Percentiles rank a stretch among this genome's conserved stretches.
phyloP scores from a whole-genome alignment of 805 yeast genomes.

The Candida endomychidarum region DNA sequence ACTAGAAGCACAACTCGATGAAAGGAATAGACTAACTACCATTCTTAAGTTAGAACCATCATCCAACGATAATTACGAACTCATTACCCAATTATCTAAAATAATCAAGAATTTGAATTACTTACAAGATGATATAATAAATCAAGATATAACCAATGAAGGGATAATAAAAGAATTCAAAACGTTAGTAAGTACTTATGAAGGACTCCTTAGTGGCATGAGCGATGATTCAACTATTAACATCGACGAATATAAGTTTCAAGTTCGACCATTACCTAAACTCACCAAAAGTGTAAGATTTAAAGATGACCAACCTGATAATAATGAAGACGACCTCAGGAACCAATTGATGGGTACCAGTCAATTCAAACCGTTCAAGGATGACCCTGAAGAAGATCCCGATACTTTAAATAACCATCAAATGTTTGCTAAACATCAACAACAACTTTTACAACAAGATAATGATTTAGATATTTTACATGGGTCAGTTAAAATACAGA shows the following conservation, averaged over 20 bases:
- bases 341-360: constrained; percentile 37
- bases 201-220: constrained; percentile 18
- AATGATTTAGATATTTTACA: constrained; percentile 34
- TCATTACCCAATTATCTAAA: constrained; percentile 29
- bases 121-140: constrained; percentile 28
- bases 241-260: constrained; percentile 30
- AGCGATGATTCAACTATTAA: constrained; percentile 28
- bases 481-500: constrained; percentile 34
- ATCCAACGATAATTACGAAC: constrained; percentile 37
- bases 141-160: constrained; percentile 9
- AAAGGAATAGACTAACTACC: constrained; percentile 28
- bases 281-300: constrained; percentile 37
- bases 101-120: constrained; percentile 27
- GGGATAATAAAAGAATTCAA: constrained; percentile 11
- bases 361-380: constrained; percentile 36
- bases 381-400: constrained; percentile 20
- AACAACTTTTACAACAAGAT: constrained; percentile 39
- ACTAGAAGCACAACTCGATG: constrained; percentile 32
- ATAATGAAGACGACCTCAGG: constrained; percentile 22
- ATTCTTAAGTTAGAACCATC: constrained; percentile 38
- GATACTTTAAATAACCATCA: constrained; percentile 32
- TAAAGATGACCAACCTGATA: constrained; percentile 25
- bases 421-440: constrained; percentile 44
- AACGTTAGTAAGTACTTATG: constrained; percentile 18
- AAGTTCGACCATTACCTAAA: constrained; percentile 10